Evolutionary conservation across 2,329 filamentous ascomycete species (phyloP), one percentile per base, ranked within the genome.

Genomic region (Chlorencoelia australis): DNA sequence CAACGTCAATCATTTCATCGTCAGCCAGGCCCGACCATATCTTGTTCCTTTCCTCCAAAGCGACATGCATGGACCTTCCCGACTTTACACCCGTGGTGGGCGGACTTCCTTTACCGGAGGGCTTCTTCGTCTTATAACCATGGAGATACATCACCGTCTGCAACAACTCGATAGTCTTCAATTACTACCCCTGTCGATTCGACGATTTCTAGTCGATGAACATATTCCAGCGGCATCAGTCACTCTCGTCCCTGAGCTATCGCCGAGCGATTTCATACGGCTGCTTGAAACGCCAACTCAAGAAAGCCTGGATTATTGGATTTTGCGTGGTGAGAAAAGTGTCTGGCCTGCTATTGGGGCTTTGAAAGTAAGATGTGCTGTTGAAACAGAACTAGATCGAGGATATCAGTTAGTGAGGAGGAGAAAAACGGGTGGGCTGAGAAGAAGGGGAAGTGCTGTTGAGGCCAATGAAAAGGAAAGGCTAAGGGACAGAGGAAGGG

Each of bases 331-430:
- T 2, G 89, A 96, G 60, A 66, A 79, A 43, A 88, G 83, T 47
- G 86, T 94, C 0, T 96, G 89, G 88, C 89, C 88, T 0, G 84
- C 86, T 2, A 75, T 94, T 3, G 79, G 79, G 20, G 85, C 87
- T 10, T 61, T 96, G 43, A 80, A 81, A 49, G 79, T 94, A 5
- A 67, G 89, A 5, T 91, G 85, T 58, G 81, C 79, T 4, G 72
- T 96, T 6, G 89, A 96, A 59, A 80, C 87, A 37, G 87, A 94
- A 55, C 66, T 96, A 8, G 88, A 95, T 57, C 67, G 79, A 30
- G 82, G 84, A 0, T 95, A 94, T 58, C 83, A 93, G 58, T 66
- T 81, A 39, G 81, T 89, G 0, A 67, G 85, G 42, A 71, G 79
- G 43, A 58, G 51, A 24, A 58, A 59, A 35, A 53, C 54, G 4